A percentile compares a stretch with the other conserved stretches of the same genome.
These are phyloP conservation scores for Lithospermum erythrorhizon DNA, from an alignment of 257 asterid genomes.

Conservation along the genomic window DNA sequence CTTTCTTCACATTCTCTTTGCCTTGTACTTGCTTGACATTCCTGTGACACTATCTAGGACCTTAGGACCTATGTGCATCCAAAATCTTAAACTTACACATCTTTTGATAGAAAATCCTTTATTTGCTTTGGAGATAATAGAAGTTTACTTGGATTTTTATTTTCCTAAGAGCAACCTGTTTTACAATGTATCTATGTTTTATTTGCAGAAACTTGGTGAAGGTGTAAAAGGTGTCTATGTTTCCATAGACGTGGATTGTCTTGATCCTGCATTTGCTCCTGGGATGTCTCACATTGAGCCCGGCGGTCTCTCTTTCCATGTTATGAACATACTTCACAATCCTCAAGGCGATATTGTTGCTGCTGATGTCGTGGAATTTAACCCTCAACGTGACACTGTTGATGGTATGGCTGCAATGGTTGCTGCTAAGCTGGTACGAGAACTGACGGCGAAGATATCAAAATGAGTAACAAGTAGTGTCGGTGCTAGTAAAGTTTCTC, in stretches of 20 bases:
- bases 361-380: slow-evolving; percentile 94
- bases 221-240: slow-evolving; percentile 95
- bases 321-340: slow-evolving; percentile 85
- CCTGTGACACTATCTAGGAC: no score
- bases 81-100: no score
- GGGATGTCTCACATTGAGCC: slow-evolving; percentile 99
- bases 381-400: slow-evolving; percentile 94
- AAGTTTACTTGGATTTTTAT: not conserved
- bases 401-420: slow-evolving; percentile 99
- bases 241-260: slow-evolving; percentile 78
- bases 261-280: slow-evolving; percentile 98
- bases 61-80: no score
- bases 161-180: not conserved
- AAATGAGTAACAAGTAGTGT: slow-evolving; percentile 23
- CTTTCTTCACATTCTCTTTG: no score
- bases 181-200: slow-evolving; percentile 4
- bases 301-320: slow-evolving; percentile 95
- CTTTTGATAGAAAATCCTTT: no score
- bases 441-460: slow-evolving; percentile 85
- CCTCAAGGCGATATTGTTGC: slow-evolving; percentile 82
- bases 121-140: no score
- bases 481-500: not conserved
- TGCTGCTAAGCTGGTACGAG: slow-evolving; percentile 92
- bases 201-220: slow-evolving; percentile 82
- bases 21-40: no score